These are phyloP conservation scores for Filosporella fistucella DNA, from an alignment of 495 filamentous ascomycete species.

Conservation along the genomic window DNA sequence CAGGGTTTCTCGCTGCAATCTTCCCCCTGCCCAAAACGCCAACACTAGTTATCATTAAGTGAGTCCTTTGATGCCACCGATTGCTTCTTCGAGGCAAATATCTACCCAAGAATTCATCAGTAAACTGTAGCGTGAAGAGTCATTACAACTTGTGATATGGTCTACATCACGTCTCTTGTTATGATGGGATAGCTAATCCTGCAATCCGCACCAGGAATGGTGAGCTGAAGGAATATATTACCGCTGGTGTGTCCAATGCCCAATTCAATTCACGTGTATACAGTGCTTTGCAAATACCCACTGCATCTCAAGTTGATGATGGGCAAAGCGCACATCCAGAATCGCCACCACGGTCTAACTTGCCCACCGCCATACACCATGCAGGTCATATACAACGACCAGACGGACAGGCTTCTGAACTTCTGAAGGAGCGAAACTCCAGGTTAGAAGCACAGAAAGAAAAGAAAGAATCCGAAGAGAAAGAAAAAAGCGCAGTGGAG, in stretches of 20 bases:
- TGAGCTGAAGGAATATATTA: slow-evolving; percentile 61
- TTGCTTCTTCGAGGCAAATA: too few relatives aligned
- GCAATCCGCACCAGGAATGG: slow-evolving; percentile 43
- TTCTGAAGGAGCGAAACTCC: slow-evolving; percentile 11
- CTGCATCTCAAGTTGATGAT: too few relatives aligned
- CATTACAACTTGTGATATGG: too few relatives aligned
- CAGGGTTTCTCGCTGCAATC: slow-evolving; percentile 72
- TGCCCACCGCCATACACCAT: not conserved
- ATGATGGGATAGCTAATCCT: too few relatives aligned
- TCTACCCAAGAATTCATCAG: too few relatives aligned
- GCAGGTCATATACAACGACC: too few relatives aligned
- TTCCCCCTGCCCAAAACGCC: slow-evolving; percentile 72
- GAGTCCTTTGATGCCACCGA: too few relatives aligned
- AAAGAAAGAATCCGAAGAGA: slow-evolving; percentile 15
- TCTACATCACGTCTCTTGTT: too few relatives aligned
- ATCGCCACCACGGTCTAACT: not conserved
- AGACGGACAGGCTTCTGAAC: not conserved
- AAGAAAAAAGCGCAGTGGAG: slow-evolving; percentile 9
- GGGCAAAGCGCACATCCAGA: too few relatives aligned
- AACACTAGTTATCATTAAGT: slow-evolving; percentile 65
- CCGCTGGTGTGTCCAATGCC: slow-evolving; percentile 50
- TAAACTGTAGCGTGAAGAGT: too few relatives aligned
- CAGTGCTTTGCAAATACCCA: slow-evolving; percentile 27
- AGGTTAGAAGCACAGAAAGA: slow-evolving; percentile 14
- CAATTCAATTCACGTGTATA: slow-evolving; percentile 49